Percentiles rank a stretch among this genome's conserved stretches.
These are phyloP conservation scores for Phytophthora quininea DNA, from an alignment of 352 stramenopile genomes.

Conservation along the genomic window DNA sequence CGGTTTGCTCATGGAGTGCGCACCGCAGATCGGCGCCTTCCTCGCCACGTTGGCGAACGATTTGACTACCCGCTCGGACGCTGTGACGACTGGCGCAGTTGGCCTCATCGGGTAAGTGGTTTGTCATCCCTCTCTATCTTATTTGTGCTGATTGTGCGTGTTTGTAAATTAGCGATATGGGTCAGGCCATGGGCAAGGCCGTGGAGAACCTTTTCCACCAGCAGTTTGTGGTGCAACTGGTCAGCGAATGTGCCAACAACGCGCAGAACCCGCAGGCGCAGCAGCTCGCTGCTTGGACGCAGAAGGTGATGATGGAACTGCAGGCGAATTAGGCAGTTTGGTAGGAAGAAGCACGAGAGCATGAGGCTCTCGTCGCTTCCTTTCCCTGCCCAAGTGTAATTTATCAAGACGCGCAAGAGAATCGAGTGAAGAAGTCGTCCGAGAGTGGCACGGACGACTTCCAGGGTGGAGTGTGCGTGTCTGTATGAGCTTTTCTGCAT, in stretches of 20 bases:
- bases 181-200: conserved; percentile 72
- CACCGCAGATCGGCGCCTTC: conserved; percentile 90
- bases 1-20: conserved; percentile 80
- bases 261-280: conserved; percentile 69
- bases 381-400: conserved; percentile 21
- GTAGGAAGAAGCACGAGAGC: conserved; percentile 9
- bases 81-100: conserved; percentile 92
- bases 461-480: conserved; percentile 2
- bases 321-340: conserved; percentile 47
- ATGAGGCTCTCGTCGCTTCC: conserved; percentile 27
- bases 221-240: conserved; percentile 73
- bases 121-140: background rate
- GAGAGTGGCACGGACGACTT: background rate
- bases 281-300: conserved; percentile 76
- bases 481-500: conserved; percentile 23
- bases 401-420: conserved; percentile 27
- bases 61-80: conserved; percentile 79
- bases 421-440: conserved; percentile 2
- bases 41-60: conserved; percentile 88
- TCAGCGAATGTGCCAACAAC: conserved; percentile 75
- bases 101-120: conserved; percentile 82
- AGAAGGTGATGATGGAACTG: conserved; percentile 78
- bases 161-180: conserved; percentile 74
- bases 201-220: conserved; percentile 69
- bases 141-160: conserved; percentile 7